These are phyloP conservation scores for Coelastrella sp. DNA, from an alignment of 139 green algal species.

Conservation along the genomic window DNA sequence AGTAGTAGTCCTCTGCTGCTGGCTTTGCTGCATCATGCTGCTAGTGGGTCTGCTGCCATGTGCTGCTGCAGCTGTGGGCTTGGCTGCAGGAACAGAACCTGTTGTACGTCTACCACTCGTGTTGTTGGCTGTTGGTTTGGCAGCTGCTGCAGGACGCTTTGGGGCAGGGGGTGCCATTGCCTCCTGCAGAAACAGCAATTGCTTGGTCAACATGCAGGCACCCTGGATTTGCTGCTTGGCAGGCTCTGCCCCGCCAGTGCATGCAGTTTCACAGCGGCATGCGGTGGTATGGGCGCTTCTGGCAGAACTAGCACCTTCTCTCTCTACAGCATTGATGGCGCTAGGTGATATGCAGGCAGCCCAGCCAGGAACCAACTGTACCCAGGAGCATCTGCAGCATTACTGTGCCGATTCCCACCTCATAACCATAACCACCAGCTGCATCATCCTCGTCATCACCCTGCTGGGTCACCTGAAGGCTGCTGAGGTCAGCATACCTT, in stretches of 20 bases:
- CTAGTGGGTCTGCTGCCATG: neutral
- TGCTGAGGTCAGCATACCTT: conserved; percentile 6
- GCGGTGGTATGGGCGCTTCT: no score
- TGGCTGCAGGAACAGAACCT: neutral
- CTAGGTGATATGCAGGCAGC: neutral
- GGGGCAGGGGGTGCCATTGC: neutral
- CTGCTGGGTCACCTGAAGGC: neutral
- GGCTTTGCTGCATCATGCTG: neutral
- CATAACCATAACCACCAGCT: neutral
- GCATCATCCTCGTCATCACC: neutral
- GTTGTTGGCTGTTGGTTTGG: no score
- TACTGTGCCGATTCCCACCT: neutral
- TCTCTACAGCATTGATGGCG: no score
- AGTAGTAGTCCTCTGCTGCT: conserved; percentile 11
- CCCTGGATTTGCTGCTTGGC: no score
- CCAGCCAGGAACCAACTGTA: no score
- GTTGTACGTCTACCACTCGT: neutral
- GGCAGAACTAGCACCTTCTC: no score
- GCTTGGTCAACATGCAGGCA: no score
- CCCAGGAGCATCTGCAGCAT: no score
- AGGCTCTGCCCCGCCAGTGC: no score
- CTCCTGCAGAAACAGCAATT: neutral
- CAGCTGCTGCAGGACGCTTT: conserved; percentile 5
- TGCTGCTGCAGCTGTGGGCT: neutral
- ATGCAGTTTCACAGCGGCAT: neutral